phyloP scores from a whole-genome alignment of 2,329 filamentous ascomycete genomes.

The Penicillium sp. region DNA sequence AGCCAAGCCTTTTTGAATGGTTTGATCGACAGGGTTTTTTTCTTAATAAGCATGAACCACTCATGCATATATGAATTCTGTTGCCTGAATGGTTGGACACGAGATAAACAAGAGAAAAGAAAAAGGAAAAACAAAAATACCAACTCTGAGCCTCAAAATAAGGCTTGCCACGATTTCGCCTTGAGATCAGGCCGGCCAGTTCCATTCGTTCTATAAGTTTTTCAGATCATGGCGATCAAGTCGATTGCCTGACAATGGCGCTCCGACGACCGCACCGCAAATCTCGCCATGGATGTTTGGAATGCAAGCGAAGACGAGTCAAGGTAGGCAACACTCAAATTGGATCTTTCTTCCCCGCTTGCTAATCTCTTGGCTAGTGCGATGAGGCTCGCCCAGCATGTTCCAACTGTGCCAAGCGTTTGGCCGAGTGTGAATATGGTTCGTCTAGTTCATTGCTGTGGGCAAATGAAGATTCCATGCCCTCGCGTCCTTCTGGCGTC shows the following conservation, averaged over 20 bases:
- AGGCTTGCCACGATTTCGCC: too few relatives aligned
- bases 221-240: slow-evolving; percentile 8
- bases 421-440: slow-evolving; percentile 31
- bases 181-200: too few relatives aligned
- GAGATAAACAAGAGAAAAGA: too few relatives aligned
- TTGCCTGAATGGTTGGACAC: slow-evolving; percentile 21
- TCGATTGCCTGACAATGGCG: slow-evolving; percentile 24
- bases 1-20: slow-evolving; percentile 17
- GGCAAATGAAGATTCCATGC: slow-evolving; percentile 26
- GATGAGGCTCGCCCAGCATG: slow-evolving; percentile 31
- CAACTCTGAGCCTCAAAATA: too few relatives aligned
- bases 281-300: slow-evolving; percentile 32
- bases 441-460: slow-evolving; percentile 29
- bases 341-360: background rate
- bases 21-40: slow-evolving; percentile 27
- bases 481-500: slow-evolving; percentile 17
- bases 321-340: slow-evolving; percentile 21
- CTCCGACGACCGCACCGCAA: slow-evolving; percentile 34
- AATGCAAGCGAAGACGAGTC: slow-evolving; percentile 34
- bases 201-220: background rate
- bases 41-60: slow-evolving; percentile 12
- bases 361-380: slow-evolving; percentile 18
- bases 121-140: background rate
- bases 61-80: slow-evolving; percentile 15
- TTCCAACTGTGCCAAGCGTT: slow-evolving; percentile 30